Base-by-base conservation (phyloP, 1,284 basidiomycete species). In the Apiotrichum montevideense region DNA sequence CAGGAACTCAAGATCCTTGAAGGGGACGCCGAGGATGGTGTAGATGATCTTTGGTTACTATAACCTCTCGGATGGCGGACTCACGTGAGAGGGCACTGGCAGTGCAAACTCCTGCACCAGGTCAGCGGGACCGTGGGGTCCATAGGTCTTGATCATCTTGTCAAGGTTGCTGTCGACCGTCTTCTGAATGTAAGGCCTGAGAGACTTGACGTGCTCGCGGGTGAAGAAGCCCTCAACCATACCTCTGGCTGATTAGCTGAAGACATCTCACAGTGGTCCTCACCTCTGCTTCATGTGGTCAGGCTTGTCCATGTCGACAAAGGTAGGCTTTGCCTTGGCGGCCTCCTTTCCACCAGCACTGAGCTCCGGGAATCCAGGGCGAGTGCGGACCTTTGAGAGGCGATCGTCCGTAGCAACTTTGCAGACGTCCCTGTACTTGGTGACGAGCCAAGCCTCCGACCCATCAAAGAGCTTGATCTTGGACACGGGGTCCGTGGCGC, bases 291-390 rank as follows among this genome's bases (percentile, higher is more conserved):
- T 34, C 56, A 57, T 57, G 47, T 57, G 56, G n/a, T 57, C 47
- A 2, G 56, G 56, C 14, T 51, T 46, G 43, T 57, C 56, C 56
- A 57, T 57, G 51, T 57, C 56, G 42, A 57, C 56, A 42, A 57
- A 57, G 6, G 56, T 57, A 2, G 56, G 56, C 51, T 50, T 53
- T 11, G 52, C 51, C 52, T 57, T 52, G 51, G 56, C 56, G 4
- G 56, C 56, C 41, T 47, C 13, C 46, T 55, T 55, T 35, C 57
- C 57, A 35, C 49, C 53, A 1, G 57, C 45, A 35, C 32, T 62
- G 48, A 67, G 65, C 52, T 57, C 56, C 35, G 56, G 56, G 44
- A 57, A 57, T 3, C 56, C 56, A 1, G 56, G 47, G 35, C 51
- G 56, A 3, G 56, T 57, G 56, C 56, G 56, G 15, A 57, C 52